Base-by-base conservation (phyloP, 140 eudicot species). In the Bidens hawaiensis region DNA sequence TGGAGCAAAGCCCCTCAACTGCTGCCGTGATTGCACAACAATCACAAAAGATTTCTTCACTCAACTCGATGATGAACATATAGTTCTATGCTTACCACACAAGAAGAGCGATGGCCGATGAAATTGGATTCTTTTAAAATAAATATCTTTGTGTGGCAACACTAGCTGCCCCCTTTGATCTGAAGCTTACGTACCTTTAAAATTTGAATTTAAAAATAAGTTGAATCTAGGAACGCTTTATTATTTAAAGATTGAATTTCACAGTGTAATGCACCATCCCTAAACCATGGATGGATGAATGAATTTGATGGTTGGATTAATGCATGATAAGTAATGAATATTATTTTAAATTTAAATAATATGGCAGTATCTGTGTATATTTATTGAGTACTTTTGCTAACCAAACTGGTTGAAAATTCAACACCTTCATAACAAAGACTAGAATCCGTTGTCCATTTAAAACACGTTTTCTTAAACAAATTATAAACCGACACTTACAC, bases 1-100 rank as follows among this genome's bases (percentile, higher is more conserved):
- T 58, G 28, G 63, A 65, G 10, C 13, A 65, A 58, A 56, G 22
- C 54, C 78, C 73, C n/a, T 73, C 63, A 36, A 73, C 57, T 47
- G 56, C 49, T 24, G 48, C 15, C 0, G 15, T 73, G 18, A 73
- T 65, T 4, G 28, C 68, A 14, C 60, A 73, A 47, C 68, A 75
- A 9, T 75, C 70, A n/a, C 64, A 48, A 3, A 65, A 68, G 30
- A 58, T 74, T 6, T 25, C 64, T 3, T 66, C 69, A 2, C 79
- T 74, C 12, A 58, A 23, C 58, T 59, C 68, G 1, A 1, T 50
- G 8, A 45, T 9, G 43, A 33, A 31, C 10, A 42, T 34, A 16
- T 52, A 51, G 28, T 23, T 36, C 36, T 22, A 15, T 31, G 49
- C 21, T 28, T 65, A 10, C 9, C 24, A 4, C 8, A 21, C 15